These are phyloP conservation scores for Venturiaceae sp. DNA, from an alignment of 2,329 filamentous ascomycete species.

Conservation along the genomic window DNA sequence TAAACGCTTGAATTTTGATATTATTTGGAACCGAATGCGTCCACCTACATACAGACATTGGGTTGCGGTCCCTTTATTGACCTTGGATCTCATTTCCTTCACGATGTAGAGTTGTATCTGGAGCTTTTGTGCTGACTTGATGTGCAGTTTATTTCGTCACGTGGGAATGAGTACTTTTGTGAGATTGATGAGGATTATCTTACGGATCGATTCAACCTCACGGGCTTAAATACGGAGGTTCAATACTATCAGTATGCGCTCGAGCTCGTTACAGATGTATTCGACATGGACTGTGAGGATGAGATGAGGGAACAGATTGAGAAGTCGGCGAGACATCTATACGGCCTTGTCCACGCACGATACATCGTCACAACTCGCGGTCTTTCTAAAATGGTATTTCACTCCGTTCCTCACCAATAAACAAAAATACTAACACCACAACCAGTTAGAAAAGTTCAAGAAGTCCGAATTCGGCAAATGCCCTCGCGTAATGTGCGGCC, in stretches of 20 bases:
- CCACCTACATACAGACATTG: too few relatives aligned
- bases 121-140: background rate
- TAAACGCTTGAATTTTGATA: too few relatives aligned
- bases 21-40: too few relatives aligned
- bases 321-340: conserved; percentile 90
- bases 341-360: conserved; percentile 88
- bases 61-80: too few relatives aligned
- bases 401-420: background rate
- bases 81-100: background rate
- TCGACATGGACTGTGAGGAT: conserved; percentile 97
- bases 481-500: conserved; percentile 88
- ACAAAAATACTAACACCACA: background rate
- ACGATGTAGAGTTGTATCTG: background rate
- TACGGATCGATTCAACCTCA: conserved; percentile 96
- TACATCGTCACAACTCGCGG: conserved; percentile 96
- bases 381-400: conserved; percentile 83
- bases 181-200: conserved; percentile 99
- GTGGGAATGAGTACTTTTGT: conserved; percentile 98
- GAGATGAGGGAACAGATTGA: conserved; percentile 98
- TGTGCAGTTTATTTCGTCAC: conserved; percentile 84
- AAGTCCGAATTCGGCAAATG: conserved; percentile 98
- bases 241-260: conserved; percentile 99
- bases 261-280: conserved; percentile 94
- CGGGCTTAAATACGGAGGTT: conserved; percentile 91
- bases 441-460: conserved; percentile 94